Percentiles rank a stretch among this genome's conserved stretches.
These are phyloP conservation scores for Schizonepeta tenuifolia DNA, from an alignment of 257 asterid genomes.

Conservation along the genomic window DNA sequence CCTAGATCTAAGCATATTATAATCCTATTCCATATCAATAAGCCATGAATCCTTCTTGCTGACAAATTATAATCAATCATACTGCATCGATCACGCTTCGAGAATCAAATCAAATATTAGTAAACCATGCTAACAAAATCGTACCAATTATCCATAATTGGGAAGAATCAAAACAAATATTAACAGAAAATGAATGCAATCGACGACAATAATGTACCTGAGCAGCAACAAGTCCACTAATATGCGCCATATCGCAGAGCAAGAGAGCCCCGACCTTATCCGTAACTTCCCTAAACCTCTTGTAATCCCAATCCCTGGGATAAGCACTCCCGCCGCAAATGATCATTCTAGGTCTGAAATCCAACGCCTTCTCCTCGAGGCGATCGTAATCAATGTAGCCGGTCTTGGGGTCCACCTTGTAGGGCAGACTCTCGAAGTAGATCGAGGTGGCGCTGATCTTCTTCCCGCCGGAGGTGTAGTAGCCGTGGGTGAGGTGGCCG, in stretches of 20 bases:
- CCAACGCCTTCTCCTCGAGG: constrained; percentile 76
- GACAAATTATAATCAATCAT: background rate
- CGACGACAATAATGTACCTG: constrained; percentile 46
- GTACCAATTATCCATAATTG: too few relatives aligned
- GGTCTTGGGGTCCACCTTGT: constrained; percentile 74
- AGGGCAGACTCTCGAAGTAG: constrained; percentile 91
- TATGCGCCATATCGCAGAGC: constrained; percentile 97
- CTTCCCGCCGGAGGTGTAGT: constrained; percentile 79
- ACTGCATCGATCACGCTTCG: constrained; percentile 12
- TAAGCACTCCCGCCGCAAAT: constrained; percentile 96
- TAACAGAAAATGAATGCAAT: background rate
- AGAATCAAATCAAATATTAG: background rate
- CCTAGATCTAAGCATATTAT: constrained; percentile 5
- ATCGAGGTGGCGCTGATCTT: constrained; percentile 92
- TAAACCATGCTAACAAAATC: too few relatives aligned
- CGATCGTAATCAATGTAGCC: constrained; percentile 90
- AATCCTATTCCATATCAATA: background rate
- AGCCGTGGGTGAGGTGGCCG: constrained; percentile 85
- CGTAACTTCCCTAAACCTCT: constrained; percentile 58
- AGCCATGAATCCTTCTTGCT: background rate
- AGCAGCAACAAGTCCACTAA: constrained; percentile 98
- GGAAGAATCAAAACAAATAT: background rate
- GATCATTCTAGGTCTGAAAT: constrained; percentile 87
- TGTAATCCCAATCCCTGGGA: constrained; percentile 75
- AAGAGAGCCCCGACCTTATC: constrained; percentile 76